Evolutionary conservation across 768 basidiomycete species (phyloP), one percentile per base, ranked within the genome.

Genomic region (Leucosporidium yakuticum): DNA sequence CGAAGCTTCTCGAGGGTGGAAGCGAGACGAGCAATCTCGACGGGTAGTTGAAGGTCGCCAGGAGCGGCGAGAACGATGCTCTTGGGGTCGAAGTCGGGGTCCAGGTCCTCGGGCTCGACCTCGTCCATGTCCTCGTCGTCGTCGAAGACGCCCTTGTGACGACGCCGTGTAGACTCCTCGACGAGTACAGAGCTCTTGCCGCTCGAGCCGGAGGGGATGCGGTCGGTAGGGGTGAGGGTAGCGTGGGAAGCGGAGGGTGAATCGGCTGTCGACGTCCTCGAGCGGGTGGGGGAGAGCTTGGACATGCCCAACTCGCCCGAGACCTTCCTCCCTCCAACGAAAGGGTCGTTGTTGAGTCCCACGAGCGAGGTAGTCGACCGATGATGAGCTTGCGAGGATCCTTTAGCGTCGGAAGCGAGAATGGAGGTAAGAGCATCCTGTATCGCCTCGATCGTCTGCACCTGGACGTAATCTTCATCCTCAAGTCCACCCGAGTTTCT

Each of bases 351-450:
- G 50, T 51, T 51, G 23, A 27, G 25, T 23, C 25, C 25, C 5
- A 44, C 9, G 31, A 61, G 39, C 21, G 65, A 57, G 19, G 65
- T 7, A 23, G 23, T 53, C 49, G 62, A 25, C 34, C 21, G 55
- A 34, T 20, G 29, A 27, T 17, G 6, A 21, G 58, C 31, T 36
- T 44, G 39, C 6, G 31, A 25, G 20, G 29, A 47, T 2, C 50
- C 47, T 2, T 23, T 32, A n/a, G 65, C 66, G 86, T 95, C 90
- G 50, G 88, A 82, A 4, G 91, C 91, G 75, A 99, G 93, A 77
- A 99, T 97, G 76, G 95, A 91, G 15, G 90, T 93, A 69, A 99
- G 81, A 6, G 96, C 96, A 12, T 93, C 93, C 74, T 93, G 92
- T 25, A 98, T 96, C 4, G 95, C 94, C 74, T 93, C 91, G 86